Base-by-base conservation (phyloP, 2,329 filamentous ascomycete species). In the Phyllosticta paracitricarpa region DNA sequence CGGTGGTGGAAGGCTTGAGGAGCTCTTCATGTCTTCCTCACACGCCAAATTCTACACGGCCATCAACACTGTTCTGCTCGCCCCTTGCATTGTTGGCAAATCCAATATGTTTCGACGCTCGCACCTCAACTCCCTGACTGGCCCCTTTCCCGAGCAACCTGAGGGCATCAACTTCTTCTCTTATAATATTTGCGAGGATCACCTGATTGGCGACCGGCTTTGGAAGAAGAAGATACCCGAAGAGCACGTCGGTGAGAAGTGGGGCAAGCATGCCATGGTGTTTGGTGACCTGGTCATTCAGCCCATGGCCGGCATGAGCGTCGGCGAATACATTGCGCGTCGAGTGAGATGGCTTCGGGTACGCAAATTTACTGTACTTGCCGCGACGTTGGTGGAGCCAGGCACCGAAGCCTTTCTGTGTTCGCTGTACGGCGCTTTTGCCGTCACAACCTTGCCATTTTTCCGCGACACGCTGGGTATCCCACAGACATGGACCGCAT, bases 31-130 rank as follows among this genome's bases (percentile, higher is more conserved):
- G 82, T 87, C 91, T 0, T 94, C 91, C 0, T 85, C 91, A 0
- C 94, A 99, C 73, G 91, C 91, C 67, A 99, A 99, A 72, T 97
- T 99, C 80, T 99, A 99, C 77, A 88, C 88, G 8, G 94, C 93
- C 64, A 99, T 99, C 81, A 97, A 97, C 75, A 89, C 90, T 0
- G 90, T 97, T 17, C 82, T 89, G 3, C 77, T 97, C 58, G 94
- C 94, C 0, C 94, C 95, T 8, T 99, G 94, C 74, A 88, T 96
- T 62, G 88, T 97, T 24, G 94, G 94, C 57, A 99, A 99, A 77
- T 96, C 91, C 69, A 97, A 95, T 77, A 97, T 99, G 92, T 99
- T 97, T 76, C 89, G 94, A 63, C 89, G 89, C 64, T 89, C 90
- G 0, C 93, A 99, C 69, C 84, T 99, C 40, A 84, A 97, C 73